Base-by-base conservation (phyloP, 192 early-diverging fungal species). In the Backusella tuberculispora region DNA sequence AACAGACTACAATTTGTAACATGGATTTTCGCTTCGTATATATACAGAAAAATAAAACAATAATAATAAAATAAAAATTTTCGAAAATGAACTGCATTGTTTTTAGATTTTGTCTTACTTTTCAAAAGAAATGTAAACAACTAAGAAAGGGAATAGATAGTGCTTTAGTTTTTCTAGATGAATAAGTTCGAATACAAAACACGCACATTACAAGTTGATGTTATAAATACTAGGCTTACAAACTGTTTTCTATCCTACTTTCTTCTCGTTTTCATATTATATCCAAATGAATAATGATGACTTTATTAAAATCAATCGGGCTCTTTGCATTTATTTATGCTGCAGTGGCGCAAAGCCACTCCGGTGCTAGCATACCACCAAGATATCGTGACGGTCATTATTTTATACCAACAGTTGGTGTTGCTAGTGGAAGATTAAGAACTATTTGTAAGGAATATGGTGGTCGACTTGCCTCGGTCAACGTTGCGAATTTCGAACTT, bases 1-100 rank as follows among this genome's bases (percentile, higher is more conserved):
- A 56, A 40, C n/a, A 19, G 65, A 78, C 40, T 73, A 74, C 29
- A 60, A 78, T 47, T 34, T 73, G 17, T 73, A 78, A 60, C 40
- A 42, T 67, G 38, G 4, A 67, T 40, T 67, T 19, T 41, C 66
- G 40, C 3, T 43, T 40, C 15, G 34, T 38, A 66, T 63, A 63
- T 63, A 63, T 40, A 66, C 38, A 65, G 37, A 65, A 17, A 65
- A 56, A 60, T 60, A 60, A 26, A 24, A 13, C 13, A 13, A 60
- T 60, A 60, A 60, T 60, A 60, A 60, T 60, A 26, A 60, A 12
- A 26, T 50, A 50, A 60, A 60, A 50, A 9, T 1, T 43, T 43
- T 43, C n/a, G 24, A 12, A 60, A 60, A 60, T 12, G 26, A 60
- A 60, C 3, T 4, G 26, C 21, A 60, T 29, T 2, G 8, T 43